phyloP scores from a whole-genome alignment of 441 rosid species.

The Adansonia grandidieri region DNA sequence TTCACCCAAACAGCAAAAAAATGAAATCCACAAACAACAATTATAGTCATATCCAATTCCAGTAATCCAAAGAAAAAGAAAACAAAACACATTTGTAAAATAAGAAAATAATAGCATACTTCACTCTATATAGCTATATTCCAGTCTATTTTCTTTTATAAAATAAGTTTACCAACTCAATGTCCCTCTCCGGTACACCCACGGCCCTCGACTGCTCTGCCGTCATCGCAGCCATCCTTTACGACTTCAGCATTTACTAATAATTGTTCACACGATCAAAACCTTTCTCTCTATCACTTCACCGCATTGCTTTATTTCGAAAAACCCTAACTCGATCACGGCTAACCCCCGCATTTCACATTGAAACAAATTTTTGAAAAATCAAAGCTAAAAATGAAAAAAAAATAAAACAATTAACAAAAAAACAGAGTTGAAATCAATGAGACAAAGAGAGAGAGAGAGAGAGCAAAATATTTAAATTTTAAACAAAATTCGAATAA shows the following conservation, averaged over 20 bases:
- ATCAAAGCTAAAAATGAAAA: conserved; percentile 12
- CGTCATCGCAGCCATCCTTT: conserved; percentile 46
- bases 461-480: not conserved
- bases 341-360: conserved; percentile 17
- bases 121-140: not conserved
- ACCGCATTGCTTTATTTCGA: not conserved
- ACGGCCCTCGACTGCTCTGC: conserved; percentile 39
- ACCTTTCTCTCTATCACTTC: not conserved
- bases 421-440: not conserved
- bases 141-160: not conserved
- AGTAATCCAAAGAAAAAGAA: not conserved
- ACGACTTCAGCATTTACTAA: conserved; percentile 30
- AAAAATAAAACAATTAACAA: not conserved
- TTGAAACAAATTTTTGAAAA: not conserved
- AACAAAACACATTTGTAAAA: not conserved
- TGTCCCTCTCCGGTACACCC: conserved; percentile 64
- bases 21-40: not conserved
- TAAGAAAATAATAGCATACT: not conserved
- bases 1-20: not conserved
- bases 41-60: not conserved
- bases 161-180: conserved; percentile 55
- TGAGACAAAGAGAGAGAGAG: not conserved
- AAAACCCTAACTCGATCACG: conserved; percentile 25
- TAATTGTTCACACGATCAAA: conserved; percentile 5
- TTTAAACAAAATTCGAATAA: conserved; percentile 11